Conservation (phyloP, 2,329 filamentous ascomycete species). For the Purpureocillium takamizusanense region DNA sequence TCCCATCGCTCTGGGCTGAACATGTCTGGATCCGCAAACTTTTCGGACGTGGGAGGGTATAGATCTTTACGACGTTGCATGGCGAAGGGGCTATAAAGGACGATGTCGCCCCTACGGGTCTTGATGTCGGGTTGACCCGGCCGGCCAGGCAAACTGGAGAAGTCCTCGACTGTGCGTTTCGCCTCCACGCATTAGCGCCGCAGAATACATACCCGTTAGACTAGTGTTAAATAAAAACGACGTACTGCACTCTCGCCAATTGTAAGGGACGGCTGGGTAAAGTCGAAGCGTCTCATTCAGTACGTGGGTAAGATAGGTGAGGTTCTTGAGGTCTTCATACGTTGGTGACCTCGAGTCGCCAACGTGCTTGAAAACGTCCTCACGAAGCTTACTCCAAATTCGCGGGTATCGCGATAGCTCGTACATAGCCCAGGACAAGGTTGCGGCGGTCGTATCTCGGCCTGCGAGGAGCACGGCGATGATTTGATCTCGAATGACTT, state of each 20-base stretch:
- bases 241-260: slow-evolving; percentile 43
- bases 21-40: slow-evolving; percentile 32
- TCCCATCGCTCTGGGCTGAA: slow-evolving; percentile 63
- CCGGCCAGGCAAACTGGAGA: slow-evolving; percentile 64
- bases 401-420: slow-evolving; percentile 65
- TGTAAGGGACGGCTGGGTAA: slow-evolving; percentile 71
- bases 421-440: slow-evolving; percentile 73
- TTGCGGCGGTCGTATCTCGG: slow-evolving; percentile 76
- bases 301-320: slow-evolving; percentile 69
- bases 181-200: too few species aligned
- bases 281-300: slow-evolving; percentile 71
- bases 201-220: too few species aligned
- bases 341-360: slow-evolving; percentile 55
- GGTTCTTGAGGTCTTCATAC: slow-evolving; percentile 76
- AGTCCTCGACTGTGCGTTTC: slow-evolving; percentile 51
- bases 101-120: slow-evolving; percentile 54
- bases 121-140: slow-evolving; percentile 51
- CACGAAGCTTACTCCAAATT: slow-evolving; percentile 57
- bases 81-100: slow-evolving; percentile 57
- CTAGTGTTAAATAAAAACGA: too few species aligned
- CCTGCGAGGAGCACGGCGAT: slow-evolving; percentile 77
- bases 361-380: slow-evolving; percentile 59
- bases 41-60: slow-evolving; percentile 41
- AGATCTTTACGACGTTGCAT: slow-evolving; percentile 64
- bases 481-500: slow-evolving; percentile 74